Evolutionary conservation across 2,329 filamentous ascomycete species (phyloP).

Genomic region (Penicillium italicum): DNA sequence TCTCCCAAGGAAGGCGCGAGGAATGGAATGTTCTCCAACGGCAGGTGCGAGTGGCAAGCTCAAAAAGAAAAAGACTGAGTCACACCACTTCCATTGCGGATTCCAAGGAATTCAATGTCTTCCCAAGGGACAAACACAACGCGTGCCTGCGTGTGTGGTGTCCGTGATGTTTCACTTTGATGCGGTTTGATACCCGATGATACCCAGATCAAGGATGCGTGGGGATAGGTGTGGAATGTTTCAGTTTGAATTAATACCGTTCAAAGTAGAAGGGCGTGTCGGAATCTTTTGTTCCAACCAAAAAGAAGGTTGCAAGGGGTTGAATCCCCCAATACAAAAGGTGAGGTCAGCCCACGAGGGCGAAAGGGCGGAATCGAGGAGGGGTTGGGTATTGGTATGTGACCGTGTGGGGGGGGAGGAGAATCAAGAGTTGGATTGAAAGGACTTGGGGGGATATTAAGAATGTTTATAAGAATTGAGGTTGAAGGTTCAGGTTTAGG

Average conservation of each 20-base stretch:
- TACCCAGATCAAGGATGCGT: not conserved
- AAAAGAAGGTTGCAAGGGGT: conserved; percentile 17
- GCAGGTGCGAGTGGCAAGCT: conserved; percentile 4
- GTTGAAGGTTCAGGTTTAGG: not conserved
- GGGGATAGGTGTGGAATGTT: conserved; percentile 10
- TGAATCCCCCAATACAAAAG: conserved; percentile 16
- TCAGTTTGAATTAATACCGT: conserved; percentile 1
- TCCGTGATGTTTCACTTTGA: not conserved
- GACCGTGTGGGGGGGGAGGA: not conserved
- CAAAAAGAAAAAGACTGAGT: not conserved
- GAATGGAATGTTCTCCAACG: conserved; percentile 3
- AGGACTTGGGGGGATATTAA: not conserved
- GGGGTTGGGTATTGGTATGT: conserved; percentile 2
- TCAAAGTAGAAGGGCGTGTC: not conserved
- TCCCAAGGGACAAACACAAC: conserved; percentile 1
- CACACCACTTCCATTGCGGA: conserved; percentile 8
- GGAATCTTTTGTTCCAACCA: not conserved
- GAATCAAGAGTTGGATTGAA: not conserved
- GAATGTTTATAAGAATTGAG: not conserved
- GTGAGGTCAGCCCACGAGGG: conserved; percentile 20
- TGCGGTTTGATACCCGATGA: not conserved
- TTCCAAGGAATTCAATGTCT: conserved; percentile 3
- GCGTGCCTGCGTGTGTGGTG: not conserved
- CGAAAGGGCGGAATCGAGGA: conserved; percentile 11
- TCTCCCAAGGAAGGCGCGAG: not conserved